phyloP scores from a whole-genome alignment of 2,329 filamentous ascomycete genomes.

The Claviceps sp. region DNA sequence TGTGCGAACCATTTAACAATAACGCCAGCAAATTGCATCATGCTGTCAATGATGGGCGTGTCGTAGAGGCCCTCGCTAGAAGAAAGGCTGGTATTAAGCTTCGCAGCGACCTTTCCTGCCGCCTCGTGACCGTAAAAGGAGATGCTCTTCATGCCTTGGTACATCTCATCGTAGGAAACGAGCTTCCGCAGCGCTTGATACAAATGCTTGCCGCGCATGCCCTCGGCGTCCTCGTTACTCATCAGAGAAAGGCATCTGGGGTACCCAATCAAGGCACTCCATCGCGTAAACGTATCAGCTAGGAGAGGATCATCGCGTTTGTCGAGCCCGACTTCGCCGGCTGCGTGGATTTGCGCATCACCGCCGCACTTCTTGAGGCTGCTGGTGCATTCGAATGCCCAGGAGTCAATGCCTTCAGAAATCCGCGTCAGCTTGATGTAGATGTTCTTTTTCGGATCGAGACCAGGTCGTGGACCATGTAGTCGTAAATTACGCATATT shows the following conservation, averaged over 20 bases:
- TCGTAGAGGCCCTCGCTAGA: background rate
- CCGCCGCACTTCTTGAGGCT: background rate
- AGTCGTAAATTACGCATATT: background rate
- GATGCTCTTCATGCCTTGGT: background rate
- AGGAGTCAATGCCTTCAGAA: background rate
- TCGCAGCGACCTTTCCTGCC: background rate
- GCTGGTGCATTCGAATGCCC: background rate
- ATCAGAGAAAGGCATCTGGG: background rate
- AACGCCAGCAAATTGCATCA: background rate
- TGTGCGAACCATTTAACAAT: background rate
- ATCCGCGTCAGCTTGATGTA: background rate
- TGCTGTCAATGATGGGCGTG: background rate
- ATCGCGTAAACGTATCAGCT: background rate
- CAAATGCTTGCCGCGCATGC: background rate
- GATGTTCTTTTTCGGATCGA: background rate
- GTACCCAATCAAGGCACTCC: background rate
- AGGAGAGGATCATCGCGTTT: background rate
- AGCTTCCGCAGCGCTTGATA: background rate
- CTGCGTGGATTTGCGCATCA: background rate
- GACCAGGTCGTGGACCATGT: background rate
- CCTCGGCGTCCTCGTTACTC: background rate
- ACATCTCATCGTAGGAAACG: background rate
- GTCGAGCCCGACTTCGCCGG: background rate
- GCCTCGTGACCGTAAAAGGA: background rate
- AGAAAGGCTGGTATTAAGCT: background rate